Evolutionary conservation across 805 yeast species (phyloP).

Genomic region (Suhomyces sp.): DNA sequence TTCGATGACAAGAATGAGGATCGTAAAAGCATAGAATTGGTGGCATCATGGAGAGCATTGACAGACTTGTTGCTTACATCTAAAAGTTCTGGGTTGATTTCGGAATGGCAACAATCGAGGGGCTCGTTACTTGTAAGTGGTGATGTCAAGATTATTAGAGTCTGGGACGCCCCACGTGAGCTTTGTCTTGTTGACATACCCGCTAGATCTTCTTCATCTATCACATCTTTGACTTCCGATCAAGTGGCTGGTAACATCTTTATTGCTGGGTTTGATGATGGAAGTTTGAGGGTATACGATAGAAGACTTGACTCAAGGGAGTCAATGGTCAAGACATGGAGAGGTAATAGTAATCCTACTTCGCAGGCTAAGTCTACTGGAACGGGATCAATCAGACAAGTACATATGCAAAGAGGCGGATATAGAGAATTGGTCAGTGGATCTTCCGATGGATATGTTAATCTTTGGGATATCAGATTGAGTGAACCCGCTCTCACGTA

Average conservation of each 20-base stretch:
- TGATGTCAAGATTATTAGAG: conserved; percentile 84
- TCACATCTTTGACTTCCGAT: conserved; percentile 87
- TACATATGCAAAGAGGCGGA: conserved; percentile 97
- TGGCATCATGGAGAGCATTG: conserved; percentile 90
- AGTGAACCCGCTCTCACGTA: conserved; percentile 70
- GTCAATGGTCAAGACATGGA: conserved; percentile 84
- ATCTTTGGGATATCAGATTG: conserved; percentile 85
- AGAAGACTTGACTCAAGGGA: conserved; percentile 81
- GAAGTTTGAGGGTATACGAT: conserved; percentile 85
- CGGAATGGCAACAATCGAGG: conserved; percentile 96
- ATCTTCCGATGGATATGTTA: conserved; percentile 75
- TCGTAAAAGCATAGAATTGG: conserved; percentile 47
- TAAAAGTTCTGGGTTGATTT: conserved; percentile 75
- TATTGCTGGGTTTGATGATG: conserved; percentile 91
- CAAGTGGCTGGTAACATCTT: conserved; percentile 91
- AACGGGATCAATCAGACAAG: conserved; percentile 63
- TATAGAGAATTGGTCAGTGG: conserved; percentile 86
- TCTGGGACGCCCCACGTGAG: conserved; percentile 98
- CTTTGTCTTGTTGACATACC: conserved; percentile 84
- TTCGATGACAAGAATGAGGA: too few relatives aligned
- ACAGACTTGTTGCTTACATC: conserved; percentile 82
- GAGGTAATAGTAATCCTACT: conserved; percentile 24
- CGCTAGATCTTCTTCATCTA: conserved; percentile 84
- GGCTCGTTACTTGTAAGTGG: conserved; percentile 92
- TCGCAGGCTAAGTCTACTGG: conserved; percentile 31